Conservation (phyloP, 192 early-diverging fungal species). For the Chytriomyces sp. region DNA sequence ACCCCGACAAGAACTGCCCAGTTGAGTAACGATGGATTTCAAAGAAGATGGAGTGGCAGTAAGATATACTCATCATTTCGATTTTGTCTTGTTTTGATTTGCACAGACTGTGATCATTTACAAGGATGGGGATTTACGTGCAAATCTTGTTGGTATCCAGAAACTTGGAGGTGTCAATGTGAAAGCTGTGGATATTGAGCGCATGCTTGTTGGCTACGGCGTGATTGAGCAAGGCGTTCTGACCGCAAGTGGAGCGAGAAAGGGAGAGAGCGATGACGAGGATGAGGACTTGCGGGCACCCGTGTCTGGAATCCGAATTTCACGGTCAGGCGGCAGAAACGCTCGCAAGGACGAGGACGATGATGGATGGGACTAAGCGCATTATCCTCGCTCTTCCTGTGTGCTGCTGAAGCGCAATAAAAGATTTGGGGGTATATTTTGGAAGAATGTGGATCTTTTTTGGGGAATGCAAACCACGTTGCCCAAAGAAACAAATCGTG, state of each 20-base stretch:
- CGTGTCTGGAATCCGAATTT: constrained; percentile 30
- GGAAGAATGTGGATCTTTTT: not conserved
- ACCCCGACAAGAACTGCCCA: constrained; percentile 77
- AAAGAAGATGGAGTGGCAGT: no score
- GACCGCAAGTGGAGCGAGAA: constrained; percentile 7
- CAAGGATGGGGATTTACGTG: constrained; percentile 77
- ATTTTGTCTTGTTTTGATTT: not conserved
- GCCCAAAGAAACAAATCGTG: no score
- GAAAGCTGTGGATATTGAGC: constrained; percentile 62
- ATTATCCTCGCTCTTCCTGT: no score
- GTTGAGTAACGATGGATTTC: not conserved
- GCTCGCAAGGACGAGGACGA: constrained; percentile 39
- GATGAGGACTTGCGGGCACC: constrained; percentile 39
- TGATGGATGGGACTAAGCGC: constrained; percentile 50
- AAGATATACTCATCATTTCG: no score
- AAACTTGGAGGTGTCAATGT: constrained; percentile 82
- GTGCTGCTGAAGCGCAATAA: not conserved
- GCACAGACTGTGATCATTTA: constrained; percentile 84
- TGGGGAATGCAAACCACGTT: not conserved
- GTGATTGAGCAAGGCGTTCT: constrained; percentile 36
- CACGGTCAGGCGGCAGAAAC: constrained; percentile 28
- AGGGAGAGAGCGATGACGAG: constrained; percentile 39
- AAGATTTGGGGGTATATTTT: not conserved
- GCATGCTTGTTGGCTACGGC: constrained; percentile 44
- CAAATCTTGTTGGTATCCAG: constrained; percentile 81